These are phyloP conservation scores for Plenodomus lindquistii DNA, from an alignment of 2,329 filamentous ascomycete species.

Conservation along the genomic window DNA sequence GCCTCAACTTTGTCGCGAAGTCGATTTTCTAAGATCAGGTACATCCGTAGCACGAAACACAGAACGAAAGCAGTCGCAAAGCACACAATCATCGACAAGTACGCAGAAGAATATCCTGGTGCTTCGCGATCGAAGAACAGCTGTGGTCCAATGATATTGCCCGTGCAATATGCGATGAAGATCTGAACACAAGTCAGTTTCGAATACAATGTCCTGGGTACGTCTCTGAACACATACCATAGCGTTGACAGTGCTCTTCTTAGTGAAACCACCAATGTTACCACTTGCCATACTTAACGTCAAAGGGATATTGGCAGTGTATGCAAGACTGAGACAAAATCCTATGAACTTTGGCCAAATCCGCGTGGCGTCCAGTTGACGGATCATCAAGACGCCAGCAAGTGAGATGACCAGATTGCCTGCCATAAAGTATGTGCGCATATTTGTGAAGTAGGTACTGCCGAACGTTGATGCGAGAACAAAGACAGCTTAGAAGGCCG, in stretches of 20 bases:
- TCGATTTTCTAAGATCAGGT: conserved; percentile 16
- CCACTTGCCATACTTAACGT: conserved; percentile 33
- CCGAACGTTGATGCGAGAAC: conserved; percentile 16
- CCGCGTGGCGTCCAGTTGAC: conserved; percentile 14
- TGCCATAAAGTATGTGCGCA: conserved; percentile 18
- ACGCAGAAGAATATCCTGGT: conserved; percentile 7
- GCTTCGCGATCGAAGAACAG: conserved; percentile 4
- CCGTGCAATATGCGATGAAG: conserved; percentile 11
- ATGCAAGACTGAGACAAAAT: conserved; percentile 33
- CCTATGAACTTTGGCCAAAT: conserved; percentile 28
- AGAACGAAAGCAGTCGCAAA: conserved; percentile 9
- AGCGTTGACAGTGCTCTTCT: conserved; percentile 60
- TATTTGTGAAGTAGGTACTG: conserved; percentile 13
- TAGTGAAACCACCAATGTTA: conserved; percentile 43
- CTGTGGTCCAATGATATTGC: conserved; percentile 12
- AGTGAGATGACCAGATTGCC: conserved; percentile 19
- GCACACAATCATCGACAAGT: conserved; percentile 17
- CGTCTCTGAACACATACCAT: conserved; percentile 25
- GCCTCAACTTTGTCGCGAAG: too few relatives aligned
- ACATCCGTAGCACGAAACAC: conserved; percentile 13
- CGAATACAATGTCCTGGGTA: too few relatives aligned
- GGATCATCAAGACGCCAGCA: conserved; percentile 32
- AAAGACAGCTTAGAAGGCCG: conserved; percentile 19
- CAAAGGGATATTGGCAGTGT: conserved; percentile 48
- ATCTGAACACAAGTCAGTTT: conserved; percentile 6